Conservation (phyloP, 306 rosid genomes). For the Sicyos edulis region DNA sequence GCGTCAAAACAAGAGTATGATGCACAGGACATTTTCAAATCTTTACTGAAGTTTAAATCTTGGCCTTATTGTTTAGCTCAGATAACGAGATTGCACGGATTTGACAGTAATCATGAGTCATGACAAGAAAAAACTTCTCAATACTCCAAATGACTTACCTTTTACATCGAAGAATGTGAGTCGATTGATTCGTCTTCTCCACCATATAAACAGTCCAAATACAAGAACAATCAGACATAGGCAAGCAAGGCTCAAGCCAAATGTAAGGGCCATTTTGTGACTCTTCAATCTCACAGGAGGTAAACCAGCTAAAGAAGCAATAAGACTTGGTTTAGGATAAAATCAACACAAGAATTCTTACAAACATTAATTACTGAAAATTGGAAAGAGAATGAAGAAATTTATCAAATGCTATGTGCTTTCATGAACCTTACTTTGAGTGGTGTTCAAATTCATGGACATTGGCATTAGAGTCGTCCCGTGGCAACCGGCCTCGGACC, state of each 20-base stretch:
- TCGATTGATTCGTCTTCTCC: constrained; percentile 67
- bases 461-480: constrained; percentile 76
- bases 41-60: not conserved
- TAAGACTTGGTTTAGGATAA: constrained; percentile 29
- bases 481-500: constrained; percentile 70
- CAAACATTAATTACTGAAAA: not conserved
- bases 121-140: not conserved
- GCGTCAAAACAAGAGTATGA: not conserved
- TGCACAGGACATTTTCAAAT: not conserved
- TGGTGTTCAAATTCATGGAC: constrained; percentile 76
- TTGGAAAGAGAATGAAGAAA: not conserved
- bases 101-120: not conserved
- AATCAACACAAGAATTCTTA: constrained; percentile 1
- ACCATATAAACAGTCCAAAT: constrained; percentile 70
- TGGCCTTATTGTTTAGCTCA: not conserved
- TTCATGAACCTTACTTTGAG: constrained; percentile 45
- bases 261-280: constrained; percentile 73
- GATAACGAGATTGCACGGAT: not conserved
- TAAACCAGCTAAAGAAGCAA: constrained; percentile 45
- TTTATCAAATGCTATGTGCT: constrained; percentile 2
- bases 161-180: constrained; percentile 79
- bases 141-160: constrained; percentile 32
- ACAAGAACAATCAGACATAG: constrained; percentile 67
- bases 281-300: constrained; percentile 47
- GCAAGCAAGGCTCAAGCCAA: constrained; percentile 81